Percentiles rank a stretch among this genome's conserved stretches.
Evolutionary conservation across 257 asterid genomes (phyloP).

Genomic region (Nicotiana otophora): DNA sequence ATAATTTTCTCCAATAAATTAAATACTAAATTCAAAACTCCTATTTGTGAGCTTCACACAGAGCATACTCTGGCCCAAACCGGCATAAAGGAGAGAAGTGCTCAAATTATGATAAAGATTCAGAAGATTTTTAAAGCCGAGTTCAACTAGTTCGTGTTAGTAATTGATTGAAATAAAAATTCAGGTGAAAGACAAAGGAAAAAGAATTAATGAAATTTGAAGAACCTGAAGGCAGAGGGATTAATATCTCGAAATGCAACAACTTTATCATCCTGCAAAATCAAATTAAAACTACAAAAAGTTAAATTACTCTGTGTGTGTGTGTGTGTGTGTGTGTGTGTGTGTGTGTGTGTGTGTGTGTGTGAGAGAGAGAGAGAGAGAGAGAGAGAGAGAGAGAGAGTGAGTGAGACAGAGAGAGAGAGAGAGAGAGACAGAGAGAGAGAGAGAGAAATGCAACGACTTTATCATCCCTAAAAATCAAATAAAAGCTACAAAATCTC

Average conservation of each 20-base stretch:
- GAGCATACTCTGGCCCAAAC: background rate
- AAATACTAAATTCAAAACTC: background rate
- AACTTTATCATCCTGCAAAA: conserved; percentile 56
- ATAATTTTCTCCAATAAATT: background rate
- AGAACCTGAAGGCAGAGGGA: conserved; percentile 70
- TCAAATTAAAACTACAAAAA: background rate
- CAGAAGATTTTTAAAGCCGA: background rate
- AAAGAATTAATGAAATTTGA: background rate
- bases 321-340: too few species aligned
- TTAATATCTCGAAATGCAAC: conserved; percentile 76
- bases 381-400: too few species aligned
- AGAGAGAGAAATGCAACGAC: too few species aligned
- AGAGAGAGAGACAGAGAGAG: too few species aligned
- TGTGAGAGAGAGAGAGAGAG: too few species aligned
- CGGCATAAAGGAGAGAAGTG: background rate
- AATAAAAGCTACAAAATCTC: too few species aligned
- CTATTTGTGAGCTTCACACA: background rate
- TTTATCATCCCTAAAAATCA: too few species aligned
- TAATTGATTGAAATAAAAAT: background rate
- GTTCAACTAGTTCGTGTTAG: background rate
- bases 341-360: too few species aligned
- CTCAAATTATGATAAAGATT: background rate
- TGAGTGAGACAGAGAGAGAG: too few species aligned
- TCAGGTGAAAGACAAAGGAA: background rate
- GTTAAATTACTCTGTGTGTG: background rate